A percentile compares a stretch with the other conserved stretches of the same genome.
Evolutionary conservation across 2,329 filamentous ascomycete species (phyloP).

Genomic region (Fusarium circinatum): DNA sequence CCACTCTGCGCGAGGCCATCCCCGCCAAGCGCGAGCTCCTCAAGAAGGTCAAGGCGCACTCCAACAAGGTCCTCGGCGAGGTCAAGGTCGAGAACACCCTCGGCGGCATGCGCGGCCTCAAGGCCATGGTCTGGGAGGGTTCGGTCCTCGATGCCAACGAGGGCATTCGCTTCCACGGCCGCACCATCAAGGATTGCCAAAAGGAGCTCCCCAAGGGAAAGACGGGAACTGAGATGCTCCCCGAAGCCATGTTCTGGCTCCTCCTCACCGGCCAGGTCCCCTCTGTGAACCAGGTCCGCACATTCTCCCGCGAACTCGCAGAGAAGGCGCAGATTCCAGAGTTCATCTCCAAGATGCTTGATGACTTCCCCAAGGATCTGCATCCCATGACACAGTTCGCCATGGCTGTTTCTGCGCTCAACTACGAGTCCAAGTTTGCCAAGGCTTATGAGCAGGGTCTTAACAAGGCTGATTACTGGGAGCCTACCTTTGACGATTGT

Average conservation of each 20-base stretch:
- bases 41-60: constrained; percentile 90
- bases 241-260: constrained; percentile 99
- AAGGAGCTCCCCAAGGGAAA: constrained; percentile 91
- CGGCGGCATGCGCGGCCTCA: constrained; percentile 96
- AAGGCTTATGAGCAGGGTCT: constrained; percentile 91
- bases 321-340: constrained; percentile 84
- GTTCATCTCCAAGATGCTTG: constrained; percentile 88
- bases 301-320: constrained; percentile 85
- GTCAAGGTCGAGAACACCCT: constrained; percentile 94
- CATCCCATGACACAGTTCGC: constrained; percentile 99
- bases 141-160: constrained; percentile 96
- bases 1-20: constrained; percentile 83
- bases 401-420: constrained; percentile 93
- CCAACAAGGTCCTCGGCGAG: constrained; percentile 85
- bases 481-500: constrained; percentile 94
- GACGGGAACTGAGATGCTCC: constrained; percentile 94
- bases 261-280: constrained; percentile 94
- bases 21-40: constrained; percentile 93
- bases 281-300: constrained; percentile 81
- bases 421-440: constrained; percentile 93
- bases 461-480: constrained; percentile 98
- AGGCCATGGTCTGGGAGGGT: constrained; percentile 99
- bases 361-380: constrained; percentile 86
- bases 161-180: constrained; percentile 97
- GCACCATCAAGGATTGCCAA: constrained; percentile 98